Conservation (phyloP, 148 eudicot species). For the Arctostaphylos glauca region DNA sequence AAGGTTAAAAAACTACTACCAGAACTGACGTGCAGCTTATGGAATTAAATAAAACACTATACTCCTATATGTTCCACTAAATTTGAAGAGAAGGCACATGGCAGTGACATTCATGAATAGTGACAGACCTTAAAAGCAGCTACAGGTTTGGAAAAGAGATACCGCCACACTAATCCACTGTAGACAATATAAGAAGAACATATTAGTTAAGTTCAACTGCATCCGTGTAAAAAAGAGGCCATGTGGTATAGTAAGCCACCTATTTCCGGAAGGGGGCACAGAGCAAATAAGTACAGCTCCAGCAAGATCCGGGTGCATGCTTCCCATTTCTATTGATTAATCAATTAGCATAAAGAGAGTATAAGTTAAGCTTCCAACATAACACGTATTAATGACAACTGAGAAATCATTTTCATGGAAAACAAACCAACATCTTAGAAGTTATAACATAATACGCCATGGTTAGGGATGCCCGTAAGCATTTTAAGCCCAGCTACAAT, state of each 20-base stretch:
- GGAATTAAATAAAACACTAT: not conserved
- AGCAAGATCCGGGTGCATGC: conserved; percentile 52
- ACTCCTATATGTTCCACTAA: not conserved
- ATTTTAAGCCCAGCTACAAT: not conserved
- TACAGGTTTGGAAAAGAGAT: conserved; percentile 82
- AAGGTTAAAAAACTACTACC: not conserved
- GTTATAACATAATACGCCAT: no score
- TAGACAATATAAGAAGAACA: conserved; percentile 20
- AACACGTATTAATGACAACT: not conserved
- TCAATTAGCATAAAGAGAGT: not conserved
- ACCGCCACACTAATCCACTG: conserved; percentile 89
- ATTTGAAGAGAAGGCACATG: not conserved
- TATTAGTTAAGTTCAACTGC: conserved; percentile 6
- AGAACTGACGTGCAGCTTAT: not conserved
- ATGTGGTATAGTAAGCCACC: conserved; percentile 41
- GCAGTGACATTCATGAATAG: not conserved
- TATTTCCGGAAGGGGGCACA: conserved; percentile 91
- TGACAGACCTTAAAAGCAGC: conserved; percentile 82
- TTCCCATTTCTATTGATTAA: conserved; percentile 29
- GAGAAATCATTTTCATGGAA: not conserved
- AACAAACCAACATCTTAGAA: not conserved
- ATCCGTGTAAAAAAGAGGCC: not conserved
- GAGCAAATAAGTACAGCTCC: conserved; percentile 87
- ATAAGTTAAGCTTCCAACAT: not conserved
- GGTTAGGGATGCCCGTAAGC: no score